These are phyloP conservation scores for Aureobasidium sp. DNA, from an alignment of 2,329 filamentous ascomycete genomes.

Conservation along the genomic window DNA sequence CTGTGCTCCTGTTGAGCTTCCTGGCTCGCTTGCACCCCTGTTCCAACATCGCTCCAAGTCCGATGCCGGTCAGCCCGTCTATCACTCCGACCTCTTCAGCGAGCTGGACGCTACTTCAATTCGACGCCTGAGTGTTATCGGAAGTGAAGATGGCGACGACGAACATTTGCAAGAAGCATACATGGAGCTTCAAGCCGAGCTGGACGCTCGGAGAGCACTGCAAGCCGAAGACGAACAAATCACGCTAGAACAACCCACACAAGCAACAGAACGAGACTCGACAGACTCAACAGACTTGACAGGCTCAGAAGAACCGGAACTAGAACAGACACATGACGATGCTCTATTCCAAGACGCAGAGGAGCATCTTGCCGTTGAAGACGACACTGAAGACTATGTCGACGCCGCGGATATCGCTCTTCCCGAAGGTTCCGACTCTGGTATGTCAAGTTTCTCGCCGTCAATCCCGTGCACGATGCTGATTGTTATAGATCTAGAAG, in stretches of 20 bases:
- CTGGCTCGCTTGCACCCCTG: not conserved
- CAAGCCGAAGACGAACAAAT: not conserved
- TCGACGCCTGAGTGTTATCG: not conserved
- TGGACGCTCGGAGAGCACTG: not conserved
- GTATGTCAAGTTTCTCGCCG: not conserved
- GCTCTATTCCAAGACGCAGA: not conserved
- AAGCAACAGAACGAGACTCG: not conserved
- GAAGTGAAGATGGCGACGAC: not conserved
- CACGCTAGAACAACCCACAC: not conserved
- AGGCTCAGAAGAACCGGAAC: not conserved
- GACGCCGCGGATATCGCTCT: not conserved
- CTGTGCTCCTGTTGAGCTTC: constrained; percentile 4
- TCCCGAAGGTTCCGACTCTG: not conserved
- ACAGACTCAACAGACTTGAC: not conserved
- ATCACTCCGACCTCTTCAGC: constrained; percentile 1
- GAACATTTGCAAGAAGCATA: not conserved
- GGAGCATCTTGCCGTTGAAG: not conserved
- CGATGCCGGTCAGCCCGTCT: not conserved
- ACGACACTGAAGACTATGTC: not conserved
- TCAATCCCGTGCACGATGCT: not conserved
- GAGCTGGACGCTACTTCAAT: constrained; percentile 8
- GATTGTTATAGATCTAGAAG: not conserved
- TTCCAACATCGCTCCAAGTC: constrained; percentile 4
- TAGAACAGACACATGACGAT: not conserved
- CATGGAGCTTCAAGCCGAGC: not conserved